A percentile compares a stretch with the other conserved stretches of the same genome.
These are phyloP conservation scores for Marvania coccoides DNA, from an alignment of 139 green algal genomes.

Conservation along the genomic window DNA sequence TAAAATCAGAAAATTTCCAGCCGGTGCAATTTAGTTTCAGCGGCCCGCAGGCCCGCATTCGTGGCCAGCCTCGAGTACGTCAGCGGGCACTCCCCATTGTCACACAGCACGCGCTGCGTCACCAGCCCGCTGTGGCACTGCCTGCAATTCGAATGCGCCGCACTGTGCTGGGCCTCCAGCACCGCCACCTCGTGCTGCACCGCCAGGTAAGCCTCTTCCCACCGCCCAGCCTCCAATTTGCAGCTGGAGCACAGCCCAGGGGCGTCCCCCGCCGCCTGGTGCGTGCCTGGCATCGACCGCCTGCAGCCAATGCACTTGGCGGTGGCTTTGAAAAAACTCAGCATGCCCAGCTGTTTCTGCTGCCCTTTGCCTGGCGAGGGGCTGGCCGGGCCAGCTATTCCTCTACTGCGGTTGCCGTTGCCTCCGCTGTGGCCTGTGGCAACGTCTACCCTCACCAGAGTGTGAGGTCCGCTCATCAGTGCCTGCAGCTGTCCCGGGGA, in stretches of 20 bases:
- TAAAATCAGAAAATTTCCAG: constrained; percentile 19
- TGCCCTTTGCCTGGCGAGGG: not conserved
- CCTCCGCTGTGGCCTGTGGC: not conserved
- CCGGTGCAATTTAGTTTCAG: constrained; percentile 2
- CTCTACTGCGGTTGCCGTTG: not conserved
- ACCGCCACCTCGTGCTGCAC: constrained; percentile 2
- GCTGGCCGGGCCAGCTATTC: not conserved
- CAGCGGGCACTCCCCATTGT: constrained; percentile 60
- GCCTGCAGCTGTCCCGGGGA: constrained; percentile 3
- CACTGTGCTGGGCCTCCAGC: not conserved
- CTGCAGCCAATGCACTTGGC: constrained; percentile 46
- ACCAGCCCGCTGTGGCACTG: constrained; percentile 53
- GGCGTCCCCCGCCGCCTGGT: not conserved
- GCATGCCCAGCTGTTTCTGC: not conserved
- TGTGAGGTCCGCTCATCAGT: constrained; percentile 9
- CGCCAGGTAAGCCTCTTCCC: constrained; percentile 12
- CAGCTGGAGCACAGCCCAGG: constrained; percentile 43
- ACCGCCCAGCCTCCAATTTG: not conserved
- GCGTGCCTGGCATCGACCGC: constrained; percentile 4
- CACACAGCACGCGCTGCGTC: constrained; percentile 41
- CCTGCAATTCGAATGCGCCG: constrained; percentile 27
- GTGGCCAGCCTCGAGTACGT: constrained; percentile 35
- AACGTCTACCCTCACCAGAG: constrained; percentile 5
- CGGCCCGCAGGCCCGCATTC: not conserved
- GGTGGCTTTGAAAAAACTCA: not conserved